Conservation (phyloP, 257 asterid species). For the Ballota nigra region DNA sequence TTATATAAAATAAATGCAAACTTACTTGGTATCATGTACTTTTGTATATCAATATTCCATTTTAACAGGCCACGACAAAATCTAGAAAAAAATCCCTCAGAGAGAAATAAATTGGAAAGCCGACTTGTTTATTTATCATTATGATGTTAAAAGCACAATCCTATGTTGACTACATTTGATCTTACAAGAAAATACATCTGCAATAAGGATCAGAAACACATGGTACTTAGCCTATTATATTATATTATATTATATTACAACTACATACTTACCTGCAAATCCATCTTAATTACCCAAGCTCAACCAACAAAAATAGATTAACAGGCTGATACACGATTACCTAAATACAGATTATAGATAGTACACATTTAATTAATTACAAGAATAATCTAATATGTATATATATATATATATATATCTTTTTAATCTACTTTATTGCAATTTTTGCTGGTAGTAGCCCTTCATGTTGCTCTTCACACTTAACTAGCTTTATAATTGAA, state of each 20-base stretch:
- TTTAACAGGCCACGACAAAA: background rate
- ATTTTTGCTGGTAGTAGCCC: constrained; percentile 59
- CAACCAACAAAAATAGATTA: constrained; percentile 20
- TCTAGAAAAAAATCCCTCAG: background rate
- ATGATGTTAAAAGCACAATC: constrained; percentile 4
- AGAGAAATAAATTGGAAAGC: background rate
- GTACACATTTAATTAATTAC: constrained; percentile 30
- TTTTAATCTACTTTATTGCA: constrained; percentile 35
- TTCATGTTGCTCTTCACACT: constrained; percentile 33
- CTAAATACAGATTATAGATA: constrained; percentile 19
- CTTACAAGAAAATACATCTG: constrained; percentile 5
- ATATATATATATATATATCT: background rate
- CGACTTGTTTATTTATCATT: constrained; percentile 4
- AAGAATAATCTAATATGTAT: constrained; percentile 1
- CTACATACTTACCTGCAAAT: constrained; percentile 6
- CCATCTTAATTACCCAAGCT: constrained; percentile 3
- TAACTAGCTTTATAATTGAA: constrained; percentile 51
- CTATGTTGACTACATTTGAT: background rate
- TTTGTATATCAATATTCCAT: background rate
- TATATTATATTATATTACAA: no score
- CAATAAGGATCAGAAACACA: background rate
- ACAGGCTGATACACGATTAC: constrained; percentile 26
- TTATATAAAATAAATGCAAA: no score
- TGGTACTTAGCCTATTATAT: background rate
- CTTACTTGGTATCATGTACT: no score